Evolutionary conservation across 208 protist genomes (phyloP).

Genomic region (Leishmania mexicana): DNA sequence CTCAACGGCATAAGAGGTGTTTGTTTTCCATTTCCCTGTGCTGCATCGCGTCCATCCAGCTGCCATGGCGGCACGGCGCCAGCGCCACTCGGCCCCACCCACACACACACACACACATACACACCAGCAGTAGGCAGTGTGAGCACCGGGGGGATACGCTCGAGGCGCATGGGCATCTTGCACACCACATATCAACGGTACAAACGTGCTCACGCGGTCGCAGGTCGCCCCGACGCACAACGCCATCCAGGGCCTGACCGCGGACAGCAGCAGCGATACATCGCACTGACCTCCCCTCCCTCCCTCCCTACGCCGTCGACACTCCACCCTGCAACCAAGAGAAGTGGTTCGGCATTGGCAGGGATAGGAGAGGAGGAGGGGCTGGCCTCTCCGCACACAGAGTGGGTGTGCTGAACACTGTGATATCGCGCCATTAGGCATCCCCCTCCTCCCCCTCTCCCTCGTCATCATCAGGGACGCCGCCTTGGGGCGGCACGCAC

Average conservation of each 20-base stretch:
- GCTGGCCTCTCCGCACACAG: too few species aligned
- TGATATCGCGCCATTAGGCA: background rate
- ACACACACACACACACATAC: background rate
- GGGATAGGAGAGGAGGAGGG: background rate
- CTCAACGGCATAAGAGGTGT: background rate
- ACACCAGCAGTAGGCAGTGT: background rate
- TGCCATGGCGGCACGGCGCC: too few species aligned
- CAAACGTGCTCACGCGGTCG: background rate
- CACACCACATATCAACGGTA: background rate
- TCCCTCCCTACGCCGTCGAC: background rate
- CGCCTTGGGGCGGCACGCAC: background rate
- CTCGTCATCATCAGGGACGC: background rate
- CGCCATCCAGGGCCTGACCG: background rate
- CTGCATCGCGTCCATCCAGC: too few species aligned
- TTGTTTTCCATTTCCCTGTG: background rate
- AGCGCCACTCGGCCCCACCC: too few species aligned
- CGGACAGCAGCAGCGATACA: background rate
- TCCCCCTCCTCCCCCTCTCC: too few species aligned
- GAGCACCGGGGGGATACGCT: background rate
- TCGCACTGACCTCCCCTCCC: background rate
- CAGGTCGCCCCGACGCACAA: background rate
- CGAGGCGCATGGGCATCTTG: background rate
- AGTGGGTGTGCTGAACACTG: background rate
- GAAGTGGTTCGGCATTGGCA: background rate
- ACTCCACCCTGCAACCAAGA: background rate